Evolutionary conservation across 257 asterid genomes (phyloP).

Genomic region (Dorcoceras hygrometricum): DNA sequence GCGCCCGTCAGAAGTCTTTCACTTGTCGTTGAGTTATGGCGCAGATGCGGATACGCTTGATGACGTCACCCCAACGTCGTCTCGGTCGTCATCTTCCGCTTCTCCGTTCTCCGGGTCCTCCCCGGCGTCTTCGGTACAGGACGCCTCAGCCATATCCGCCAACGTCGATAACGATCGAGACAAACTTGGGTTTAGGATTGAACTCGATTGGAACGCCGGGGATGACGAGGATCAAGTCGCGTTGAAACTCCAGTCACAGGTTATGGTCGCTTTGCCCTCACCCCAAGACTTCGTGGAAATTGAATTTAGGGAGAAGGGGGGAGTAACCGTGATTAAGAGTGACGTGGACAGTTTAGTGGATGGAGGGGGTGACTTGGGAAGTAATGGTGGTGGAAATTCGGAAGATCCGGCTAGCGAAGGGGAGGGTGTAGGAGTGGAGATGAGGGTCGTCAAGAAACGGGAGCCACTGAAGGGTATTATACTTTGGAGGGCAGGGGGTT

Average conservation of each 20-base stretch:
- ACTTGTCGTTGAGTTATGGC: constrained; percentile 78
- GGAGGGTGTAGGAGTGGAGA: constrained; percentile 49
- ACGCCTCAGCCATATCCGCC: constrained; percentile 16
- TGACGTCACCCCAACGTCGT: constrained; percentile 56
- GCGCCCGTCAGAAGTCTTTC: constrained; percentile 87
- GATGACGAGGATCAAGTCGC: constrained; percentile 96
- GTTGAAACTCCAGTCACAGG: constrained; percentile 89
- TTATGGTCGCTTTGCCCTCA: constrained; percentile 91
- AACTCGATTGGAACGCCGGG: constrained; percentile 81
- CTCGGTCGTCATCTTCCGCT: constrained; percentile 53
- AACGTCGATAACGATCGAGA: constrained; percentile 31
- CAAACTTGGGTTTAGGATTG: constrained; percentile 61
- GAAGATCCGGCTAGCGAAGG: constrained; percentile 26
- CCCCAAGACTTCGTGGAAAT: constrained; percentile 79
- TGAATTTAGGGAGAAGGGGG: constrained; percentile 47
- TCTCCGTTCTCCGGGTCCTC: constrained; percentile 46
- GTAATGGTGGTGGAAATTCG: constrained; percentile 15
- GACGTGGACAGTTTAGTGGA: constrained; percentile 11
- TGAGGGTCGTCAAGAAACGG: constrained; percentile 81
- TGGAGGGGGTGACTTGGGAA: constrained; percentile 22
- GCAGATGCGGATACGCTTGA: constrained; percentile 65
- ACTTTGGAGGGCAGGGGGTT: constrained; percentile 75
- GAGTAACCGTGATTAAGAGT: neutral
- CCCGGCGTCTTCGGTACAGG: constrained; percentile 40
- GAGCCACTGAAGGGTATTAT: constrained; percentile 74